Base-by-base conservation (phyloP, 495 filamentous ascomycete genomes). In the Pyronema omphalodes region DNA sequence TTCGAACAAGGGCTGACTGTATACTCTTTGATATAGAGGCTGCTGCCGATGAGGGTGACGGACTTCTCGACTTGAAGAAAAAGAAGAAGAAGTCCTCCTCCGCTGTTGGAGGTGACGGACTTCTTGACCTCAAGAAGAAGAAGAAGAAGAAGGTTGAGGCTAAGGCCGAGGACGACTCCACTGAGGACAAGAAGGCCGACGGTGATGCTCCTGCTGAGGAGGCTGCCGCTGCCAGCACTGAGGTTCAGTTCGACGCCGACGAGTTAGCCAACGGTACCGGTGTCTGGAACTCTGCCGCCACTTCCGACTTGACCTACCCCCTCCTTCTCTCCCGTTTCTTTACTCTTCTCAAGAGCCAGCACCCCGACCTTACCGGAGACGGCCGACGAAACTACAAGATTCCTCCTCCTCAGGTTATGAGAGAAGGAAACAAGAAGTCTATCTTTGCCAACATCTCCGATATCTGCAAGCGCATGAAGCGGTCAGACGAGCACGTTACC, bases 371-470 rank as follows among this genome's bases (percentile, higher is more conserved):
- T 53, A 78, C 88, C 12, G 83, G 83, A 15, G 81, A 78, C 68
- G 91, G 89, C 49, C 52, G 63, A 19, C 86, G 84, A 71, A 88
- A 83, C 64, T 98, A 98, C 76, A 95, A 95, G 76, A 98, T 98
- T 62, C 93, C 91, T 14, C 91, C 91, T 9, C 91, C 91, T n/a
- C 93, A 98, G 73, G 94, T 89, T 71, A 75, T 96, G 45, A 88
- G 93, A 71, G 93, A 98, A 86, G 91, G 91, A 67, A 96, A 96
- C 78, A 94, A 94, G 78, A 94, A 94, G 83, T 96, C 91, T 51
- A 93, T 96, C 63, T 98, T 95, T 67, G 91, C 91, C 70, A 98
- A 98, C 73, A 87, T 98, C 62, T 75, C 83, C 55, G 86, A 93
- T 66, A 93, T 93, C 59, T 83, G 80, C 71, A 84, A 84, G 71